Evolutionary conservation across 1,284 basidiomycete genomes (phyloP), one percentile per base, ranked within the genome.

Genomic region (Sporisorium iseilematis-ciliati): DNA sequence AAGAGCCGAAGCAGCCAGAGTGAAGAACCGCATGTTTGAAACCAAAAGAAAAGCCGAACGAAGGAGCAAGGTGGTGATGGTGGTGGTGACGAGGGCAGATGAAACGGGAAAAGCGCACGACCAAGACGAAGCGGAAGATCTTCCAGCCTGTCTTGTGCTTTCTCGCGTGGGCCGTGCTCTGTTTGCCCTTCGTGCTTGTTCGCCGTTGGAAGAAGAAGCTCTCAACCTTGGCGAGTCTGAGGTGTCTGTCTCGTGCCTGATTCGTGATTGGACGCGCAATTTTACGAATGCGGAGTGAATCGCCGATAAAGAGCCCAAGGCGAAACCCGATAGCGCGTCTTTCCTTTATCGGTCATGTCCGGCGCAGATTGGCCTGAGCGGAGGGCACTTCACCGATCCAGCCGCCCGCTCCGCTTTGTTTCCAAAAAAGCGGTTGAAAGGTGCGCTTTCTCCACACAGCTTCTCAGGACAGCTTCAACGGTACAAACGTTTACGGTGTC

Each of bases 11-110:
- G 65, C 55, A 48, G 57, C 61, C 54, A 75, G 23, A 35, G 64
- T 35, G 50, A 67, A 62, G 73, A 71, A 67, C 42, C 73, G 56
- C 73, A 75, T 75, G 14, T 53, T 56, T n/a, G 0, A 20, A 31
- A 31, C 18, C 40, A 46, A 21, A 52, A 3, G 14, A 14, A 18
- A 49, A 8, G 29, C 49, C 41, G 38, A 57, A 64, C 23, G 43
- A 57, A 45, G 53, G 7, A 18, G 33, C 12, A 45, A 21, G 18
- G 38, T 29, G 52, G 26, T 48, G 20, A 16, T 12, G 21, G 40
- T 29, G 5, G 48, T 21, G 38, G 18, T 20, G 51, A 11, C 41
- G 51, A 20, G n/a, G 23, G 20, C 4, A 14, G 33, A 33, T 12
- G 20, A n/a, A 14, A 51, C 21, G 49, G 4, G 49, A 12, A 20